These are phyloP conservation scores for Rhamnella rubrinervis DNA, from an alignment of 331 rosid genomes.

Conservation along the genomic window DNA sequence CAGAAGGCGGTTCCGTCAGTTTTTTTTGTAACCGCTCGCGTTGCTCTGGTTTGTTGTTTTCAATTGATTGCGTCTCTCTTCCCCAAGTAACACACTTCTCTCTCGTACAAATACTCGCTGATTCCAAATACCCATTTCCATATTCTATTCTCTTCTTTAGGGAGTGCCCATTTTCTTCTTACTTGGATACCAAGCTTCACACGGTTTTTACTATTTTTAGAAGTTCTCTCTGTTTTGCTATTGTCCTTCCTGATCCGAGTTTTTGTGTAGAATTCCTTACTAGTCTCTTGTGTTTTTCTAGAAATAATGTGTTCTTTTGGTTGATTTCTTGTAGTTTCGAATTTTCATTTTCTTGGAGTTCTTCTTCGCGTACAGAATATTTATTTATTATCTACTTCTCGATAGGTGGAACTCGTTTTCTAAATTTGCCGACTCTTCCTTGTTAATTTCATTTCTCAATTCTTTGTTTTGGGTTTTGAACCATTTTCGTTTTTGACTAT, in stretches of 20 bases:
- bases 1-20: constrained; percentile 31
- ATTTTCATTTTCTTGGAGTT: background rate
- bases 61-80: background rate
- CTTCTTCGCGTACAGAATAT: background rate
- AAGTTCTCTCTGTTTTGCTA: too few relatives aligned
- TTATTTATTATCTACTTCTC: background rate
- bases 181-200: too few relatives aligned
- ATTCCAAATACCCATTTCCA: too few relatives aligned
- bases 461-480: background rate
- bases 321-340: background rate
- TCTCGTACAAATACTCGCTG: too few relatives aligned
- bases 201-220: too few relatives aligned
- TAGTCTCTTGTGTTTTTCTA: too few relatives aligned
- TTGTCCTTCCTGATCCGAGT: too few relatives aligned
- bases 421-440: background rate
- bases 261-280: too few relatives aligned
- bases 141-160: too few relatives aligned
- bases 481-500: background rate
- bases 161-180: too few relatives aligned
- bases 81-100: background rate
- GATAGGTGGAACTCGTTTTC: background rate
- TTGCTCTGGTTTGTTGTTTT: background rate
- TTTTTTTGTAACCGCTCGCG: background rate
- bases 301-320: too few relatives aligned
- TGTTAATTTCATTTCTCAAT: background rate